Conservation (phyloP, 2,329 filamentous ascomycete genomes). For the Diplodia sapinea region DNA sequence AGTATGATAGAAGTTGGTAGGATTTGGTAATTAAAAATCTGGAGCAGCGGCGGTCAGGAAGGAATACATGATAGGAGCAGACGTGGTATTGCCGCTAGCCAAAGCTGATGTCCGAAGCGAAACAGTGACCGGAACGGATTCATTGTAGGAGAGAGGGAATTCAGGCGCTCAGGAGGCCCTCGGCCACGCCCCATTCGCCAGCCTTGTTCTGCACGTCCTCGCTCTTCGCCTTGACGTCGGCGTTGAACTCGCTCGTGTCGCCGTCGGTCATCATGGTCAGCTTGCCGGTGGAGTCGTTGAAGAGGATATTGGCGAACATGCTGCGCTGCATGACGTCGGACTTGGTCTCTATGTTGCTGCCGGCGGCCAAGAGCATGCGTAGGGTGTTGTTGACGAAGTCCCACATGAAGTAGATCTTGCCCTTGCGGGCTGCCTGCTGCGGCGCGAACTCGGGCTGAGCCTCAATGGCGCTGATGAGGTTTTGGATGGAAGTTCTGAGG, state of each 20-base stretch:
- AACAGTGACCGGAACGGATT: background rate
- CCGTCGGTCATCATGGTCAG: slow-evolving; percentile 12
- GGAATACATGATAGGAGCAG: background rate
- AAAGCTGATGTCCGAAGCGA: background rate
- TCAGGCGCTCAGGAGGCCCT: slow-evolving; percentile 14
- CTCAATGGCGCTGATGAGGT: slow-evolving; percentile 20
- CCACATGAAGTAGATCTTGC: slow-evolving; percentile 29
- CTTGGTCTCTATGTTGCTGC: slow-evolving; percentile 6
- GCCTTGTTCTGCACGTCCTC: slow-evolving; percentile 18
- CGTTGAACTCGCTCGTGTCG: slow-evolving; percentile 20
- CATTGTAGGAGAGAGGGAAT: background rate
- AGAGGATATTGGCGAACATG: slow-evolving; percentile 26
- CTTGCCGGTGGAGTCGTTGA: slow-evolving; percentile 28
- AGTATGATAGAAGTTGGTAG: background rate
- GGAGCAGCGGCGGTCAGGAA: too few species aligned
- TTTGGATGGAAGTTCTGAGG: slow-evolving; percentile 12
- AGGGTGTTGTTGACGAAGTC: slow-evolving; percentile 23
- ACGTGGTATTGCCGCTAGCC: background rate
- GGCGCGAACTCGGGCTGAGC: background rate
- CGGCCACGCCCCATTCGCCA: slow-evolving; percentile 1
- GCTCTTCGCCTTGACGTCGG: slow-evolving; percentile 17
- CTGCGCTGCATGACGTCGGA: slow-evolving; percentile 27
- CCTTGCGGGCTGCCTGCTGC: background rate
- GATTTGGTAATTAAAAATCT: too few species aligned
- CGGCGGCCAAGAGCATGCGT: slow-evolving; percentile 16